Percentiles rank a stretch among this genome's conserved stretches.
Evolutionary conservation across 2,329 filamentous ascomycete genomes (phyloP).

Genomic region (Trichophyton equinum): DNA sequence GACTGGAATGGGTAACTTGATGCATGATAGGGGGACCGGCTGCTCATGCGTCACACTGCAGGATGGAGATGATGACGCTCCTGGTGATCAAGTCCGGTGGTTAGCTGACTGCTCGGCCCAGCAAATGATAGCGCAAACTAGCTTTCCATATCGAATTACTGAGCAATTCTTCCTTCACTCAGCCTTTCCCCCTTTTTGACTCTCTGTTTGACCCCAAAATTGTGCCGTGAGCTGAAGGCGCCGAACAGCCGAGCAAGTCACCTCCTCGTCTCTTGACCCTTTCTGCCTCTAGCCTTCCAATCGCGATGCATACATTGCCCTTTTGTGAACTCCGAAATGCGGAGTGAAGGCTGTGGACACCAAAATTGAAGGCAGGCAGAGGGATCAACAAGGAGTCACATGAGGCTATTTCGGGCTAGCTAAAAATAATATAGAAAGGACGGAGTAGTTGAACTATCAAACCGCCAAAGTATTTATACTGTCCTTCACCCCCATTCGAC

Average conservation of each 20-base stretch:
- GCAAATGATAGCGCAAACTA: background rate
- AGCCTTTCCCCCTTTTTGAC: background rate
- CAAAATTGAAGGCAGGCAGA: no score
- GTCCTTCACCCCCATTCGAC: background rate
- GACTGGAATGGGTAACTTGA: background rate
- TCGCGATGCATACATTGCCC: background rate
- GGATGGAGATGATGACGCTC: constrained; percentile 1
- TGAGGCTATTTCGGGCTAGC: background rate
- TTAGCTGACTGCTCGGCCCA: background rate
- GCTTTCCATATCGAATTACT: background rate
- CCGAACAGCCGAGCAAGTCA: background rate
- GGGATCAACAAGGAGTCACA: background rate
- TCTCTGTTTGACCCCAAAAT: background rate
- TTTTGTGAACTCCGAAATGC: background rate
- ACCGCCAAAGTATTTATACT: background rate
- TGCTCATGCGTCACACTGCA: background rate
- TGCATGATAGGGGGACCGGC: background rate
- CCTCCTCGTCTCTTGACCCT: background rate
- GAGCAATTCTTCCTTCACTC: background rate
- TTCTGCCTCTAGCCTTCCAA: background rate
- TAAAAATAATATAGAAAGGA: background rate
- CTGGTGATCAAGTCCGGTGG: constrained; percentile 4
- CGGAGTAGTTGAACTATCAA: background rate
- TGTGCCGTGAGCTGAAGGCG: background rate
- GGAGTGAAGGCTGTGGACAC: background rate